Base-by-base conservation (phyloP, 148 eudicot species). In the Amaranthus palmeri region DNA sequence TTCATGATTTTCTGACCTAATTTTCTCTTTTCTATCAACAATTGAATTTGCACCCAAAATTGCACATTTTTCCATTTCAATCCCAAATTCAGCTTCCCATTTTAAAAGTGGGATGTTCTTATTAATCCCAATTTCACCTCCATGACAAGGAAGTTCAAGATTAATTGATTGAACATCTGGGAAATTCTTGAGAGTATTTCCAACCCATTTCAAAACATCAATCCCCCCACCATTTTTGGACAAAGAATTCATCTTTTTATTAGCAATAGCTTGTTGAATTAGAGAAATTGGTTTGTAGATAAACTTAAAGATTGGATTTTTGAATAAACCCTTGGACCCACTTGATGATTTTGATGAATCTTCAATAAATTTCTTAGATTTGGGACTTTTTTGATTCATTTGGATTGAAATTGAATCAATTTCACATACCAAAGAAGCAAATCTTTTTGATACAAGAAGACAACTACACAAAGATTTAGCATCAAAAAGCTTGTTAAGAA, bases 31-130 rank as follows among this genome's bases (percentile, higher is more conserved):
- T 5, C 10, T 42, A 0, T 64, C 54, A 15, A 7, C 13, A 53
- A 76, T 65, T 47, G 86, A 72, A 56, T 70, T 77, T 0, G 90
- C 90, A 7, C 88, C 90, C 3, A 90, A 53, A 3, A 90, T 77
- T 4, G 83, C 84, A 65, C 96, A 90, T 46, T 82, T 82, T 40
- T 80, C 75, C 45, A 90, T 75, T 44, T 83, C 88, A 25, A 82
- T 83, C 53, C 96, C 96, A 46, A 88, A 90, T 45, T 83, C 87
- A 3, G 87, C 90, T 45, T 75, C 85, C 96, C 96, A 90, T 36
- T 78, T 81, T 67, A 90, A 74, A 47, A 86, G 8, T 36, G 83
- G 80, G 8, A 76, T 78, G 7, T 43, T 47, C 14, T 76, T 72
- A 48, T 62, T 59, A 8, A 64, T 47, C 68, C 83, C 78, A 6